These are phyloP conservation scores for Malbranchea cinnamomea DNA, from an alignment of 2,329 filamentous ascomycete species.

Conservation along the genomic window DNA sequence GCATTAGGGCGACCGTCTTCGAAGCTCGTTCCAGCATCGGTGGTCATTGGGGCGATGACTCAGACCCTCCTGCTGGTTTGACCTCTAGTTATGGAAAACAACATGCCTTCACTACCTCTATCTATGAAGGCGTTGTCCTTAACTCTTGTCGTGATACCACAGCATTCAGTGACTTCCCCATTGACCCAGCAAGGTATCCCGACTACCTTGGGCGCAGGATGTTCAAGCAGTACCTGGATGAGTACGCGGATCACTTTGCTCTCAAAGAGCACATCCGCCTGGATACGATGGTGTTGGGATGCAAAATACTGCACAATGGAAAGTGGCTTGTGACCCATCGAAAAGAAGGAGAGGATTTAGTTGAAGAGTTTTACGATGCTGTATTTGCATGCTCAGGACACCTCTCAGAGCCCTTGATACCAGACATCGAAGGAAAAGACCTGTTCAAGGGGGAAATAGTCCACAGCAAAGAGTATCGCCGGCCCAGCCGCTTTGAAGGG, in stretches of 20 bases:
- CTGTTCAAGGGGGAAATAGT: constrained; percentile 21
- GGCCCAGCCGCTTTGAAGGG: constrained; percentile 19
- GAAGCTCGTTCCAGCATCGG: constrained; percentile 23
- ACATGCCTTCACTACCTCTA: no score
- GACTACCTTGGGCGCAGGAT: constrained; percentile 24
- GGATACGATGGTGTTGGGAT: constrained; percentile 19
- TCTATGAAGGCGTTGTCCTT: constrained; percentile 23
- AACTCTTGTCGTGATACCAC: constrained; percentile 26
- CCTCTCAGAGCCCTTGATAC: constrained; percentile 17
- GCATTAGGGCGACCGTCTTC: constrained; percentile 21
- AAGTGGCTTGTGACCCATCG: constrained; percentile 19
- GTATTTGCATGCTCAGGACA: constrained; percentile 24
- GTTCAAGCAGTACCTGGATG: constrained; percentile 22
- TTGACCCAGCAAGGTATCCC: constrained; percentile 24
- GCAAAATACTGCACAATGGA: constrained; percentile 12
- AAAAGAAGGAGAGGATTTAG: constrained; percentile 7
- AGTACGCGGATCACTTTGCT: constrained; percentile 24
- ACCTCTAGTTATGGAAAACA: no score
- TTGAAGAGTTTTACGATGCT: constrained; percentile 19
- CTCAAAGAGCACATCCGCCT: constrained; percentile 22
- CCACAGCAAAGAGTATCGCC: constrained; percentile 26
- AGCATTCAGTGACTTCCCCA: constrained; percentile 27
- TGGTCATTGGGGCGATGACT: constrained; percentile 24
- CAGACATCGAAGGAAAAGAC: constrained; percentile 19
- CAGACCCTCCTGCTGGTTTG: constrained; percentile 13